phyloP scores from a whole-genome alignment of 1,284 basidiomycete species.

The Pyrrhoderma noxium region DNA sequence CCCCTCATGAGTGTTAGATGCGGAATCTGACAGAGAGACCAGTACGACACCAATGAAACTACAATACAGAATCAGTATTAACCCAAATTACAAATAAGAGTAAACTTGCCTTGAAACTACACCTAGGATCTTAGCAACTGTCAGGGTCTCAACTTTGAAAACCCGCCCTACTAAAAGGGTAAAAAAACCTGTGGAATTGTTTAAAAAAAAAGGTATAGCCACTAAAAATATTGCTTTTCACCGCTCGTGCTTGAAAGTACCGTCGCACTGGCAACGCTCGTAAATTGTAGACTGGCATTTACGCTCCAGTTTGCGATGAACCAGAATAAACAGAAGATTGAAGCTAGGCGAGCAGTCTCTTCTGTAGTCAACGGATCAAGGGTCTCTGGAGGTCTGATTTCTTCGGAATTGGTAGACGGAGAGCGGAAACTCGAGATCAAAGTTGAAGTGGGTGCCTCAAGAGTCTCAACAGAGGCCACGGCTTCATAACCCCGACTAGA shows the following conservation, averaged over 20 bases:
- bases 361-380: slow-evolving; percentile 49
- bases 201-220: slow-evolving; percentile 1
- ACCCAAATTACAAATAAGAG: background rate
- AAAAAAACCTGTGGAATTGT: slow-evolving; percentile 73
- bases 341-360: slow-evolving; percentile 74
- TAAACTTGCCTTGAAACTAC: slow-evolving; percentile 65
- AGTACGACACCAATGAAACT: slow-evolving; percentile 84
- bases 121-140: slow-evolving; percentile 69
- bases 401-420: slow-evolving; percentile 19
- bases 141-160: slow-evolving; percentile 77
- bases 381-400: slow-evolving; percentile 16
- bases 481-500: slow-evolving; percentile 15
- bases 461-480: slow-evolving; percentile 9
- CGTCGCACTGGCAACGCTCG: slow-evolving; percentile 87
- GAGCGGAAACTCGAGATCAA: slow-evolving; percentile 13
- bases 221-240: slow-evolving; percentile 33
- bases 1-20: slow-evolving; percentile 23
- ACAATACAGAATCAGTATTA: slow-evolving; percentile 15
- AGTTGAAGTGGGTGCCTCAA: slow-evolving; percentile 15
- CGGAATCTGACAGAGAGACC: slow-evolving; percentile 77
- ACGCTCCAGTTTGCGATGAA: slow-evolving; percentile 89
- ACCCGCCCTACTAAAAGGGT: slow-evolving; percentile 83
- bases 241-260: slow-evolving; percentile 86
- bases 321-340: slow-evolving; percentile 79
- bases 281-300: slow-evolving; percentile 76